A percentile compares a stretch with the other conserved stretches of the same genome.
Conservation (phyloP, 163 green algal genomes). For the Chlamydomonas reinhardtii region DNA sequence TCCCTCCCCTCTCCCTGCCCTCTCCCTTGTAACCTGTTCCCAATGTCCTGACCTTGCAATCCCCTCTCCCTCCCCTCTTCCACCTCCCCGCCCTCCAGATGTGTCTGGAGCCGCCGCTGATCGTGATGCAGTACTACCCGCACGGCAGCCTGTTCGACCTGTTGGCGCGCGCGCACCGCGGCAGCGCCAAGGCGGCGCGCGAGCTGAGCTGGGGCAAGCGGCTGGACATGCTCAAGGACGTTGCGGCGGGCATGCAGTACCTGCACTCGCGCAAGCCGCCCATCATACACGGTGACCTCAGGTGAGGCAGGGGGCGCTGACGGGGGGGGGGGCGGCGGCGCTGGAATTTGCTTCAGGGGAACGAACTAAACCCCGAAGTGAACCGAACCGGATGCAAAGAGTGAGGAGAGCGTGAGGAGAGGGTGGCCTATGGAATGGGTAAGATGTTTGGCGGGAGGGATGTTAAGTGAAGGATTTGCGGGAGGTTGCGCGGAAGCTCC, state of each 20-base stretch:
- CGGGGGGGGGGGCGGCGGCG: background rate
- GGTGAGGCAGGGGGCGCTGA: background rate
- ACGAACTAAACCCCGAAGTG: too few relatives aligned
- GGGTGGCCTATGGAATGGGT: too few relatives aligned
- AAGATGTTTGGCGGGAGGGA: too few relatives aligned
- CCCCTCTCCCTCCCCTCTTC: background rate
- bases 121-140: constrained; percentile 77
- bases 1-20: background rate
- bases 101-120: constrained; percentile 61
- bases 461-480: too few relatives aligned
- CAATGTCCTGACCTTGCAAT: too few relatives aligned
- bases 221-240: constrained; percentile 68
- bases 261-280: constrained; percentile 68
- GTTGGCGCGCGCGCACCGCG: constrained; percentile 31
- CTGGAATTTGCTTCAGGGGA: too few relatives aligned
- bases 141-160: constrained; percentile 72
- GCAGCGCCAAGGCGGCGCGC: constrained; percentile 34
- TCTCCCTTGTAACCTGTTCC: too few relatives aligned
- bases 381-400: too few relatives aligned
- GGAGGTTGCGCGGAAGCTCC: too few relatives aligned
- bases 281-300: constrained; percentile 74
- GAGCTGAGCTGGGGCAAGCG: constrained; percentile 66
- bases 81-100: background rate
- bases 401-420: too few relatives aligned
- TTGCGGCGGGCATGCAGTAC: constrained; percentile 72